Base-by-base conservation (phyloP, 306 rosid genomes). In the Ceratonia siliqua region DNA sequence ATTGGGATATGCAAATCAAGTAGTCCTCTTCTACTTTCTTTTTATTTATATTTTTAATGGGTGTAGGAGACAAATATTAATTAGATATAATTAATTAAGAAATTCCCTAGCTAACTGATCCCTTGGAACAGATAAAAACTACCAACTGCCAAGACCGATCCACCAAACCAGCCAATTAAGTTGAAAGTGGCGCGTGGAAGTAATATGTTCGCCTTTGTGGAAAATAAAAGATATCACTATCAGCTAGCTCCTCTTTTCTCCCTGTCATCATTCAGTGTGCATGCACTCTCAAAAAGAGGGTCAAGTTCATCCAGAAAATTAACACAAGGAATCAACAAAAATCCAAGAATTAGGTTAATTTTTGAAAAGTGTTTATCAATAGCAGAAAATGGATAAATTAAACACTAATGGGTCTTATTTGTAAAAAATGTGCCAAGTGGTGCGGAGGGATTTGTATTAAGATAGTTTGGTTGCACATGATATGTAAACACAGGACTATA, bases 401-500 rank as follows among this genome's bases (percentile, higher is more conserved):
- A 52, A 2, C 25, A 61, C 15, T 50, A 52, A 62, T 39, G 0
- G 24, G 53, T 6, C 8, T 57, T 66, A 56, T 58, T 55, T 58
- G n/a, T n/a, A n/a, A n/a, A 66, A 65, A 1, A 39, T 27, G 25
- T 27, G 33, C 30, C 8, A 14, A 64, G 22, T 46, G 63, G 10
- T 61, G 55, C 2, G 14, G 45, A 39, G 43, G 58, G 68, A 77
- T 82, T 49, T 72, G 54, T 27, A 25, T 22, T 27, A 24, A 66
- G 62, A 82, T 65, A 57, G 58, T 62, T 49, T 80, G 72, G 66
- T 25, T 33, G 69, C 68, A 82, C 79, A 55, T 77, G 70, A 79
- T 69, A 78, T 63, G 75, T 30, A 48, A 72, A 53, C 22, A n/a
- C 15, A 8, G 6, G 15, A 55, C 18, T 41, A 66, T 48, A 73